Evolutionary conservation across 306 rosid genomes (phyloP).

Genomic region (Pachyrhizus erosus): DNA sequence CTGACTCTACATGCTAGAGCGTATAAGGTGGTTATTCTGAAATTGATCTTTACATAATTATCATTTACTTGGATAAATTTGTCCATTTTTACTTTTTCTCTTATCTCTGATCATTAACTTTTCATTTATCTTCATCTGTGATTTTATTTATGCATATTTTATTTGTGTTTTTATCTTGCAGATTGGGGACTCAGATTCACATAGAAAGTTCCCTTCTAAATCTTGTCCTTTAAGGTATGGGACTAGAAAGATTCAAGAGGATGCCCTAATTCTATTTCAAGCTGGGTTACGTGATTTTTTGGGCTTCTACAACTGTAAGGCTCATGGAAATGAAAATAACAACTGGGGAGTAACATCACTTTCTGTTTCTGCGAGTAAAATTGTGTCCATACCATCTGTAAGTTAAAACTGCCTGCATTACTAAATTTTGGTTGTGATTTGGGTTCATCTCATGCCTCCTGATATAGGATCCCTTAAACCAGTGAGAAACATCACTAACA

Average conservation of each 20-base stretch:
- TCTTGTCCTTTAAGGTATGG: conserved; percentile 94
- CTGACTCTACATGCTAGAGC: conserved; percentile 84
- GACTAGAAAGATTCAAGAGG: conserved; percentile 88
- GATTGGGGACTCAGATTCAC: conserved; percentile 71
- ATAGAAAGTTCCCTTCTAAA: conserved; percentile 86
- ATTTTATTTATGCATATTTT: conserved; percentile 21
- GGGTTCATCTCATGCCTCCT: conserved; percentile 37
- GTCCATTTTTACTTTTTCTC: conserved; percentile 20
- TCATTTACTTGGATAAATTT: conserved; percentile 23
- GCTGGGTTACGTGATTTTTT: conserved; percentile 82
- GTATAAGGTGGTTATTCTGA: conserved; percentile 59
- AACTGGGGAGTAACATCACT: conserved; percentile 85
- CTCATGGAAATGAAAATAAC: conserved; percentile 56
- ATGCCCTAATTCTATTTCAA: conserved; percentile 83
- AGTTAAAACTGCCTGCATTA: conserved; percentile 50
- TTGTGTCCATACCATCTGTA: conserved; percentile 84
- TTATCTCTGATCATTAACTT: background rate
- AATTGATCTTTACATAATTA: conserved; percentile 32
- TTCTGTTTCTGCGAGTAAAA: conserved; percentile 89
- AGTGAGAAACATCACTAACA: conserved; percentile 11
- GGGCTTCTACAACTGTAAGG: conserved; percentile 54
- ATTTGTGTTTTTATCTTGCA: conserved; percentile 55
- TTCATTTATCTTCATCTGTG: conserved; percentile 24
- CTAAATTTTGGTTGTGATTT: conserved; percentile 34
- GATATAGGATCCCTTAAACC: conserved; percentile 24